These are phyloP conservation scores for Mycena kentingensis DNA, from an alignment of 768 basidiomycete species.

Conservation along the genomic window DNA sequence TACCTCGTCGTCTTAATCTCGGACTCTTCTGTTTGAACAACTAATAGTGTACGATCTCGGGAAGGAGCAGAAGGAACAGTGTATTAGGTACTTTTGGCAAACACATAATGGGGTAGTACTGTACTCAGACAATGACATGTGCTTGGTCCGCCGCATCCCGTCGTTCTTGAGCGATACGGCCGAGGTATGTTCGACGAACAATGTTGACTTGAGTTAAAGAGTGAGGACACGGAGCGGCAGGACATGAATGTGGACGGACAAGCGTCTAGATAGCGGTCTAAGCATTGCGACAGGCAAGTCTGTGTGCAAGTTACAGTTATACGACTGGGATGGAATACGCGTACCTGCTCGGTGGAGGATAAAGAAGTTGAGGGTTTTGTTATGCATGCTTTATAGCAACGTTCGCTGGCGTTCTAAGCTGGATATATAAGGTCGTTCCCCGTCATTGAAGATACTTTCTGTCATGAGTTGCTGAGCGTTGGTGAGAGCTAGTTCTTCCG, in stretches of 20 bases:
- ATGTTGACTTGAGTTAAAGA: constrained; percentile 63
- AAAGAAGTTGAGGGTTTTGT: constrained; percentile 73
- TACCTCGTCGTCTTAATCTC: background rate
- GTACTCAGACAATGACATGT: constrained; percentile 9
- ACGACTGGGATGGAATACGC: constrained; percentile 7
- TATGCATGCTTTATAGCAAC: constrained; percentile 77
- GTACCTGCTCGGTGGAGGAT: constrained; percentile 72
- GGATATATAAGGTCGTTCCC: constrained; percentile 2
- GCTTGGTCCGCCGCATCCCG: constrained; percentile 32
- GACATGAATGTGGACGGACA: constrained; percentile 51
- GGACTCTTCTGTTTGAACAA: constrained; percentile 11
- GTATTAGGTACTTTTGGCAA: background rate
- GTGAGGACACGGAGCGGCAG: background rate
- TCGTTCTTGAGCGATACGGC: constrained; percentile 59
- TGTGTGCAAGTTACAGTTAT: constrained; percentile 28
- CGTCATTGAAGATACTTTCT: constrained; percentile 44
- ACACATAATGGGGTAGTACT: background rate
- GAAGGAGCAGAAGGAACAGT: too few species aligned
- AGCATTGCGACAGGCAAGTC: constrained; percentile 75
- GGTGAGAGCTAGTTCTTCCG: constrained; percentile 67
- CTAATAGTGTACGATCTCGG: constrained; percentile 10
- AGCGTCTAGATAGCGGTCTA: constrained; percentile 84
- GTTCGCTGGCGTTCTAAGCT: constrained; percentile 75
- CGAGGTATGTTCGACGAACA: constrained; percentile 68
- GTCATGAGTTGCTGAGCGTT: constrained; percentile 84